Percentiles rank a stretch among this genome's conserved stretches.
Conservation (phyloP, 108 stramenopile genomes). For the Skeletonema costatum region DNA sequence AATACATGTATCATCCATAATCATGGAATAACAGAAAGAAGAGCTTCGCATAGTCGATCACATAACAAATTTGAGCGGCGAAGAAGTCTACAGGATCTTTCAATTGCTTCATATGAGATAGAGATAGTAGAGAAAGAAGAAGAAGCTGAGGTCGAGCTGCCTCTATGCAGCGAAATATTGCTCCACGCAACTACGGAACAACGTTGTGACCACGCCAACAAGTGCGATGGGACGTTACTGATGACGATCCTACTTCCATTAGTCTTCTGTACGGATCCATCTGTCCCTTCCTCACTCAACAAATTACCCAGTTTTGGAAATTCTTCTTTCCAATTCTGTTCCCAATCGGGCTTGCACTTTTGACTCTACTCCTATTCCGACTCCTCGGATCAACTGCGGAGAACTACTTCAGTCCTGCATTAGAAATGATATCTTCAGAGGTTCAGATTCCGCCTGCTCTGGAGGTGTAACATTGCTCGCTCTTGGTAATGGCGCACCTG, state of each 20-base stretch:
- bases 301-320: not conserved
- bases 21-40: not conserved
- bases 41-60: not conserved
- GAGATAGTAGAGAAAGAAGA: not conserved
- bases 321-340: conserved; percentile 19
- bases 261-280: conserved; percentile 19
- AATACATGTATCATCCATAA: not conserved
- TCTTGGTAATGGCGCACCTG: conserved; percentile 79
- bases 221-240: conserved; percentile 22
- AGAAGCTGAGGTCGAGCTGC: not conserved
- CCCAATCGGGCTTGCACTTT: conserved; percentile 2
- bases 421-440: conserved; percentile 52
- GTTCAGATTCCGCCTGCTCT: conserved; percentile 60
- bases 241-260: conserved; percentile 15
- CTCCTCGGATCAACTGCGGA: conserved; percentile 72
- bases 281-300: conserved; percentile 2
- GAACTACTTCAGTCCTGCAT: conserved; percentile 71
- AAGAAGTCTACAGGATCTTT: not conserved
- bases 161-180: conserved; percentile 22
- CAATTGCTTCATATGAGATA: not conserved
- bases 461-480: conserved; percentile 78
- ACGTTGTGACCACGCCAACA: conserved; percentile 19
- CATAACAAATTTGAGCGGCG: not conserved
- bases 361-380: conserved; percentile 31
- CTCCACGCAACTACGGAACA: conserved; percentile 16